These are phyloP conservation scores for Auricularia auricula-judae DNA, from an alignment of 768 basidiomycete genomes.

Conservation along the genomic window DNA sequence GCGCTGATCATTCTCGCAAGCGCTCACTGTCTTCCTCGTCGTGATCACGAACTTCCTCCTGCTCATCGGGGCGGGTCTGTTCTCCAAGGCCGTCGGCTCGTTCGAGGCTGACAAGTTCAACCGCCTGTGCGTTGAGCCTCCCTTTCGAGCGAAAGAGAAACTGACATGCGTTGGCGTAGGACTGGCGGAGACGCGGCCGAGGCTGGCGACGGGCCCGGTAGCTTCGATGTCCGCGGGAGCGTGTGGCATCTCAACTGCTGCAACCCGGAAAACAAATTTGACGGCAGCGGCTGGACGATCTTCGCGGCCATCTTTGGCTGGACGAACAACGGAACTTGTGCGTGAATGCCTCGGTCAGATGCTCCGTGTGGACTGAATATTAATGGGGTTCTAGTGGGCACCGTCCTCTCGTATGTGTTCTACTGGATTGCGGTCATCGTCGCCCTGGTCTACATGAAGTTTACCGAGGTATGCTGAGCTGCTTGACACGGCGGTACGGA, in stretches of 20 bases:
- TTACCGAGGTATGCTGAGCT: constrained; percentile 18
- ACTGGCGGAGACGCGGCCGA: constrained; percentile 71
- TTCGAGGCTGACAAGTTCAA: constrained; percentile 66
- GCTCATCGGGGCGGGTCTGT: constrained; percentile 89
- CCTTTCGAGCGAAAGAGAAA: neutral
- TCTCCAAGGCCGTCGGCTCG: constrained; percentile 63
- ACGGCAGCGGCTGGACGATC: constrained; percentile 59
- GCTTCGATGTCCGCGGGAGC: constrained; percentile 67
- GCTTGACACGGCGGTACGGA: too few relatives aligned
- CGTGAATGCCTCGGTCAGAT: constrained; percentile 11
- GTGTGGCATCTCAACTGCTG: constrained; percentile 88
- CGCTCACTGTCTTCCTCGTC: constrained; percentile 79
- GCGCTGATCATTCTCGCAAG: constrained; percentile 24
- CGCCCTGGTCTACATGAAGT: constrained; percentile 58
- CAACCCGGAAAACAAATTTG: constrained; percentile 44
- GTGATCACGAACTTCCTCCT: constrained; percentile 86
- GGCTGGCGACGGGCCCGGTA: constrained; percentile 63
- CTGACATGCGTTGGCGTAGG: constrained; percentile 12
- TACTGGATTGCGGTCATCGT: constrained; percentile 83
- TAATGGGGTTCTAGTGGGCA: constrained; percentile 37
- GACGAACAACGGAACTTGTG: constrained; percentile 72
- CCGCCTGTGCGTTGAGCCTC: constrained; percentile 22
- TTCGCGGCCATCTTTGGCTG: constrained; percentile 83
- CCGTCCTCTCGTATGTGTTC: constrained; percentile 77
- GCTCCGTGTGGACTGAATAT: neutral